A percentile compares a stretch with the other conserved stretches of the same genome.
phyloP scores from a whole-genome alignment of 1,139 yeast genomes.

The Arxiozyma heterogenica region DNA sequence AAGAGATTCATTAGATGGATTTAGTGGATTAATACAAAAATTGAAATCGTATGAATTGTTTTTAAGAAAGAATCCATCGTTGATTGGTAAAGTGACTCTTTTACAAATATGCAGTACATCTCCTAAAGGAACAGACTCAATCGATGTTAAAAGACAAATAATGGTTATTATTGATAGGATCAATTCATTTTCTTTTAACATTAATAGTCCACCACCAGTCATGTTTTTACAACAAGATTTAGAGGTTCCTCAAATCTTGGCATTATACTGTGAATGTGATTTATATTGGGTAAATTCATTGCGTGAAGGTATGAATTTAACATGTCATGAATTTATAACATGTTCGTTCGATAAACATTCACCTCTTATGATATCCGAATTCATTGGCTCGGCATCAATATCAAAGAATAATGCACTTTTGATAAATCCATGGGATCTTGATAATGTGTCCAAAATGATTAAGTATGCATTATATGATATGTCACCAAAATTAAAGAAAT shows the following conservation, averaged over 20 bases:
- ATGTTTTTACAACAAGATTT: constrained; percentile 82
- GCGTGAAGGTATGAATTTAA: constrained; percentile 93
- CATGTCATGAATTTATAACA: constrained; percentile 87
- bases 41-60: constrained; percentile 78
- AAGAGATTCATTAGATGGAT: constrained; percentile 78
- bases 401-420: constrained; percentile 63
- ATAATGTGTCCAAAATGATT: constrained; percentile 54
- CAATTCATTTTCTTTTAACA: constrained; percentile 62
- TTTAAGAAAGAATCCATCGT: constrained; percentile 59
- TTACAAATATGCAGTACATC: constrained; percentile 62
- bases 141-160: constrained; percentile 57
- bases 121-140: constrained; percentile 33
- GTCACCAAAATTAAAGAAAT: constrained; percentile 45
- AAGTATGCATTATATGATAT: constrained; percentile 49
- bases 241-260: constrained; percentile 81
- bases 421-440: constrained; percentile 86
- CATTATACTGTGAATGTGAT: constrained; percentile 78
- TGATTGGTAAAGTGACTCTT: constrained; percentile 59
- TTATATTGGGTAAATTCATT: constrained; percentile 80
- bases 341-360: constrained; percentile 67
- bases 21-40: constrained; percentile 88
- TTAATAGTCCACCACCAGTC: constrained; percentile 76
- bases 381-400: constrained; percentile 86
- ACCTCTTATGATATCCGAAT: constrained; percentile 81
- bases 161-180: constrained; percentile 75